These are phyloP conservation scores for Aspergillus kassunensis DNA, from an alignment of 495 filamentous ascomycete species.

Conservation along the genomic window DNA sequence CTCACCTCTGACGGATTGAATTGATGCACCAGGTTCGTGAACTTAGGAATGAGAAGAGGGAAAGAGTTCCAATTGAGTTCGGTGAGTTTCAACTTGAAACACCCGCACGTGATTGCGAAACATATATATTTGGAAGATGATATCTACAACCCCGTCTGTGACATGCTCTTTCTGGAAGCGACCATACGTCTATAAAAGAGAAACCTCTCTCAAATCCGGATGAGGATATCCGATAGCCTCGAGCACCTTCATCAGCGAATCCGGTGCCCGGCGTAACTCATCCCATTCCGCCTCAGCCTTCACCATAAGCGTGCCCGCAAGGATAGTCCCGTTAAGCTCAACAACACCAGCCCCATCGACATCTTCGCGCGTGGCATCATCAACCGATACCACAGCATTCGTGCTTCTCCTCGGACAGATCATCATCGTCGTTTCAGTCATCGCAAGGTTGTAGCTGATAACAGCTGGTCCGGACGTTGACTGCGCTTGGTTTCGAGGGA, in stretches of 20 bases:
- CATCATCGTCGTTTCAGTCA: conserved; percentile 66
- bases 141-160: no score
- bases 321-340: conserved; percentile 70
- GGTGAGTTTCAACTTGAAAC: not conserved
- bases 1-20: no score
- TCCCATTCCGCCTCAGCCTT: conserved; percentile 72
- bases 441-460: conserved; percentile 76
- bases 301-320: conserved; percentile 80
- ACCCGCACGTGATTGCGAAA: not conserved
- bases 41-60: no score
- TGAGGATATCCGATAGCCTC: conserved; percentile 57
- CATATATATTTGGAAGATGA: not conserved
- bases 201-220: conserved; percentile 17
- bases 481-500: conserved; percentile 4
- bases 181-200: conserved; percentile 14
- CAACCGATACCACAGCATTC: conserved; percentile 32
- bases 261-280: conserved; percentile 47
- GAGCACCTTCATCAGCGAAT: conserved; percentile 51
- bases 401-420: conserved; percentile 59
- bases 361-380: conserved; percentile 20
- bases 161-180: not conserved
- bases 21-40: no score
- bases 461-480: conserved; percentile 39
- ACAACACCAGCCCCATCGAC: conserved; percentile 52
- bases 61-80: not conserved